Conservation (phyloP, 306 rosid genomes). For the Gynostemma pentaphyllum region DNA sequence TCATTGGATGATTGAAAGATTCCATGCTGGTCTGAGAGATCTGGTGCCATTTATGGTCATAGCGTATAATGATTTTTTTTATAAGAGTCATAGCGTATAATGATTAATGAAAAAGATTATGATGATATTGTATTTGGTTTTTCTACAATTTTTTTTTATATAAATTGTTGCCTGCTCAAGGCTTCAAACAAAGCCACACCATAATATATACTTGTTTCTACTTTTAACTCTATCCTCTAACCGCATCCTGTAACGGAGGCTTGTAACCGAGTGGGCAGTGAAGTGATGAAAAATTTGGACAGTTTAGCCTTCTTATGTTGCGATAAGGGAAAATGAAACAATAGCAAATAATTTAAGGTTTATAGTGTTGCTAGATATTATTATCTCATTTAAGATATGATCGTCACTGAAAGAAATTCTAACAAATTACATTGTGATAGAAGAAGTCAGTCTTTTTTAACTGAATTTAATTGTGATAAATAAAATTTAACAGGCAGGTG, state of each 20-base stretch:
- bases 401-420: neutral
- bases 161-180: neutral
- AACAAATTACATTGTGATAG: neutral
- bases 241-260: too few relatives aligned
- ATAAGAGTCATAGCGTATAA: neutral
- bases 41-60: neutral
- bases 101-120: too few relatives aligned
- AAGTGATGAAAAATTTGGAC: neutral
- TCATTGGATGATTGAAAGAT: neutral
- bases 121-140: neutral
- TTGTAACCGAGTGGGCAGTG: too few relatives aligned
- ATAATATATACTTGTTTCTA: neutral
- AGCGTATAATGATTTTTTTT: neutral
- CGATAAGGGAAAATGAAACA: too few relatives aligned
- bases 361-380: neutral
- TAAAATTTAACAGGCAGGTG: constrained; percentile 57
- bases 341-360: neutral
- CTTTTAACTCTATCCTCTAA: neutral
- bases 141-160: neutral
- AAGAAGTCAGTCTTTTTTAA: neutral
- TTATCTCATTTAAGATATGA: neutral
- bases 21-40: neutral
- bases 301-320: too few relatives aligned
- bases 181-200: neutral
- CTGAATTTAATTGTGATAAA: neutral